These are phyloP conservation scores for Suhomyces sp. DNA, from an alignment of 805 yeast genomes.

Conservation along the genomic window DNA sequence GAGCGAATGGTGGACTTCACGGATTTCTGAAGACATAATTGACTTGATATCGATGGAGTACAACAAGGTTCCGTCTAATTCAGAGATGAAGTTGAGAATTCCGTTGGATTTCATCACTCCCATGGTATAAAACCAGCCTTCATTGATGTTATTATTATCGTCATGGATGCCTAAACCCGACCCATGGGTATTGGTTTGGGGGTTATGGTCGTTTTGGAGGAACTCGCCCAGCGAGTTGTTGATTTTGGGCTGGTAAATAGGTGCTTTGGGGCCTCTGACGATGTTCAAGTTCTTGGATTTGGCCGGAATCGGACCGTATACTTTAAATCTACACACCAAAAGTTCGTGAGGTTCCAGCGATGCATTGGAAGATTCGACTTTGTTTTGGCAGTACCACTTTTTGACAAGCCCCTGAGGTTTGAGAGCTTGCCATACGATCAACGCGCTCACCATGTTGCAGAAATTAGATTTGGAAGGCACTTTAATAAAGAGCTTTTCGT, in stretches of 20 bases:
- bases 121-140: conserved; percentile 73
- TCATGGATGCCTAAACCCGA: neutral
- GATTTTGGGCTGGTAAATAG: conserved; percentile 22
- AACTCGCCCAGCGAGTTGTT: conserved; percentile 6
- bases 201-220: conserved; percentile 3
- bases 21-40: conserved; percentile 57
- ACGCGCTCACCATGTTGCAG: conserved; percentile 40
- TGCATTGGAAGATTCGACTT: conserved; percentile 22
- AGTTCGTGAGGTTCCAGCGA: conserved; percentile 33
- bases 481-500: conserved; percentile 35
- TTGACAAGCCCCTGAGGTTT: conserved; percentile 52
- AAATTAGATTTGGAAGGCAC: conserved; percentile 38
- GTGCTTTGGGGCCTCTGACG: conserved; percentile 38
- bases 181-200: neutral
- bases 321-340: conserved; percentile 61
- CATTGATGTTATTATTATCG: conserved; percentile 24
- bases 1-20: conserved; percentile 61
- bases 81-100: conserved; percentile 53
- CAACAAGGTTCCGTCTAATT: conserved; percentile 59
- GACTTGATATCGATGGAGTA: conserved; percentile 56
- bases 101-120: conserved; percentile 69
- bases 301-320: conserved; percentile 60
- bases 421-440: conserved; percentile 58
- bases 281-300: conserved; percentile 36
- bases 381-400: conserved; percentile 49